Conservation (phyloP, 306 rosid species). For the Trifolium pratense region DNA sequence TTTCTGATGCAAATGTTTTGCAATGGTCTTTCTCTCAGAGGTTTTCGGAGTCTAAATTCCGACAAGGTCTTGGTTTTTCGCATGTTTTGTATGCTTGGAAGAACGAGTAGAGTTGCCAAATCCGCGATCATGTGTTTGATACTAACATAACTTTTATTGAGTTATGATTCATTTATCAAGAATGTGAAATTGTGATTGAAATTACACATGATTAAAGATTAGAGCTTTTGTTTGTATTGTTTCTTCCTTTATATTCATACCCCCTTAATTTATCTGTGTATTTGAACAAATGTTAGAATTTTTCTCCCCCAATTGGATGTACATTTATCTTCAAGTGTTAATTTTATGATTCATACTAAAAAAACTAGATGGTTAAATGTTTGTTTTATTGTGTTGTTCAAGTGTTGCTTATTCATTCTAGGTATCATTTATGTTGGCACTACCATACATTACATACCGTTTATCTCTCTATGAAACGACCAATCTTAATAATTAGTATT, state of each 20-base stretch:
- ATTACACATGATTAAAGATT: conserved; percentile 50
- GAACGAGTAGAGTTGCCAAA: conserved; percentile 62
- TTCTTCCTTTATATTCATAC: conserved; percentile 43
- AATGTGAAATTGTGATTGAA: conserved; percentile 41
- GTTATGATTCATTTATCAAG: conserved; percentile 59
- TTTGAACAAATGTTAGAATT: conserved; percentile 58
- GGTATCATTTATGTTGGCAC: background rate
- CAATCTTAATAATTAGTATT: too few species aligned
- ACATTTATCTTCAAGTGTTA: conserved; percentile 63
- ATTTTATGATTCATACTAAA: conserved; percentile 50
- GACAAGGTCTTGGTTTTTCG: conserved; percentile 73
- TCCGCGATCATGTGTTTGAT: conserved; percentile 42
- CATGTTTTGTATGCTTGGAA: conserved; percentile 93
- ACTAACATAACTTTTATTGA: conserved; percentile 67
- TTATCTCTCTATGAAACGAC: background rate
- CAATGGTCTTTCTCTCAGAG: conserved; percentile 92
- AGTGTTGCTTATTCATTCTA: conserved; percentile 13
- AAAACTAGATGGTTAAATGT: background rate
- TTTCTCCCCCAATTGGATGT: conserved; percentile 55
- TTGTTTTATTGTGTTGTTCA: conserved; percentile 21
- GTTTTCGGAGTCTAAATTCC: conserved; percentile 74
- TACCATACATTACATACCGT: background rate
- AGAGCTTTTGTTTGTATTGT: conserved; percentile 55
- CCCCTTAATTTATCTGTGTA: conserved; percentile 52
- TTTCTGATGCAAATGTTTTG: conserved; percentile 66